Conservation (phyloP, 768 basidiomycete genomes). For the Leccinum fibrillosum region DNA sequence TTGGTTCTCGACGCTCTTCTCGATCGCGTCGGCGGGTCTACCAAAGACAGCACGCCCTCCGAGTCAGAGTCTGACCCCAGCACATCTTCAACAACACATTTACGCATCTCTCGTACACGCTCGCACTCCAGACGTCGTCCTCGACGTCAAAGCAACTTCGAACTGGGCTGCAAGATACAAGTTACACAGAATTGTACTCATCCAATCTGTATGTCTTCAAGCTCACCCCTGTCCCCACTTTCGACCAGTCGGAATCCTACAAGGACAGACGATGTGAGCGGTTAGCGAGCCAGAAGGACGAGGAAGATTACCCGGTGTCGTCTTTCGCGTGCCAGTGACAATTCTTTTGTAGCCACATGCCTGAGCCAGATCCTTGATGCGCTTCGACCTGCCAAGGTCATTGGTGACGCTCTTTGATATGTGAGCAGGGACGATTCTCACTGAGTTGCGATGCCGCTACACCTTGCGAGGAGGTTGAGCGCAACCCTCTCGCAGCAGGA, state of each 20-base stretch:
- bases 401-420: not conserved
- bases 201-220: constrained; percentile 61
- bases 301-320: constrained; percentile 70
- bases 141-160: constrained; percentile 57
- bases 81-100: constrained; percentile 69
- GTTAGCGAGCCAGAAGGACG: not conserved
- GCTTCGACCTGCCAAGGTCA: constrained; percentile 62
- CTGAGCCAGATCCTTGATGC: constrained; percentile 73
- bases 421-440: constrained; percentile 34
- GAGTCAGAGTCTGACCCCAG: constrained; percentile 38
- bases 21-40: constrained; percentile 89
- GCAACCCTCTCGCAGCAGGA: constrained; percentile 92
- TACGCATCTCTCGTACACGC: constrained; percentile 71
- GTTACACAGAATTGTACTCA: constrained; percentile 82
- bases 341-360: constrained; percentile 80
- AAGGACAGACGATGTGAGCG: constrained; percentile 6
- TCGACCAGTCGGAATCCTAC: constrained; percentile 92
- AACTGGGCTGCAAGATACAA: constrained; percentile 69
- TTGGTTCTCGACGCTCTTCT: constrained; percentile 93
- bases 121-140: constrained; percentile 73
- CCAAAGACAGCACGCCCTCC: constrained; percentile 80
- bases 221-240: not conserved
- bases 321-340: constrained; percentile 95
- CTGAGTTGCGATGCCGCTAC: constrained; percentile 97
- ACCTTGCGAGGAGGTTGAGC: constrained; percentile 89